Evolutionary conservation across 1,284 basidiomycete species (phyloP).

Genomic region (Schizophyllum commune): DNA sequence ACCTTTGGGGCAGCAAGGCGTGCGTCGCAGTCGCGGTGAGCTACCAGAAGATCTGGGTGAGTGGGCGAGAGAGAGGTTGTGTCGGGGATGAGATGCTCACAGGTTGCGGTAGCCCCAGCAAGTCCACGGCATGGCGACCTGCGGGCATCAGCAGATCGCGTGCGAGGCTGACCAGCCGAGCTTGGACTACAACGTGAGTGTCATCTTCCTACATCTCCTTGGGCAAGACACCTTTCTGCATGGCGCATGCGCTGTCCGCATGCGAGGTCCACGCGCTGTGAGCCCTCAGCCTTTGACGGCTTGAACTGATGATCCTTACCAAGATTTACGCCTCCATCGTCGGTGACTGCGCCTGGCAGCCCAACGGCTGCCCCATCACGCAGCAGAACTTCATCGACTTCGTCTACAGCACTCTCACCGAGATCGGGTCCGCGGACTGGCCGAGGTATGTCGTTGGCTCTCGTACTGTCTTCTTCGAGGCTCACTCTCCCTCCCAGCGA

Average conservation of each 20-base stretch:
- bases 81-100: too few species aligned
- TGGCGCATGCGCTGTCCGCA: too few species aligned
- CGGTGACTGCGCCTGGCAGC: neutral
- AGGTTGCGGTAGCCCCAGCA: too few species aligned
- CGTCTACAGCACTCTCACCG: conserved; percentile 6
- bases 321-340: conserved; percentile 6
- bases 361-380: conserved; percentile 5
- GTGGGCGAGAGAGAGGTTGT: too few species aligned
- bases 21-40: neutral
- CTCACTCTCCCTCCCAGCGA: neutral
- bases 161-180: neutral
- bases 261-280: too few species aligned
- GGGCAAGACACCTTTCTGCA: too few species aligned
- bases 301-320: too few species aligned
- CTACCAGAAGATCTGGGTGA: neutral
- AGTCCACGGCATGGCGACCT: neutral
- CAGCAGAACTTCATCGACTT: conserved; percentile 12
- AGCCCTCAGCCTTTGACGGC: too few species aligned
- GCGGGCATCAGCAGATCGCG: neutral
- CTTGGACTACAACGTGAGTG: neutral
- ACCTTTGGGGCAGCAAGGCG: neutral
- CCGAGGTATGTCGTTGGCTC: neutral
- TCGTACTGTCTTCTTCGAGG: neutral
- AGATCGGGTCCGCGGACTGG: conserved; percentile 2
- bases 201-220: too few species aligned